Evolutionary conservation across 257 asterid genomes (phyloP).

Genomic region (Solanum sejunctum): DNA sequence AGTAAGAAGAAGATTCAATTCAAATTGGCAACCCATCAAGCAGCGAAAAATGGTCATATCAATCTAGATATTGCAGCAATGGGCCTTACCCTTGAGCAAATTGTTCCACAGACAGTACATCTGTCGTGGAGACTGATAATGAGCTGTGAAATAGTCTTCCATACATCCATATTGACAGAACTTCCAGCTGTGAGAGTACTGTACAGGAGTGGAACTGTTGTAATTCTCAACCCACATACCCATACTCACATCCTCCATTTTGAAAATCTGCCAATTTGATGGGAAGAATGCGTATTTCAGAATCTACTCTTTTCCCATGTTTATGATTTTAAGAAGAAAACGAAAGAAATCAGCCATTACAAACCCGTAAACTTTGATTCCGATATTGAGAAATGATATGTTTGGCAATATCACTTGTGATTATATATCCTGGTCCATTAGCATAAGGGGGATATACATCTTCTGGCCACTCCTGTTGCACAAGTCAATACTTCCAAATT

Average conservation of each 20-base stretch:
- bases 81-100: constrained; percentile 24
- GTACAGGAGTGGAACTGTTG: constrained; percentile 52
- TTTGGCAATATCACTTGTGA: constrained; percentile 75
- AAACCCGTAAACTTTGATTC: constrained; percentile 56
- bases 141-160: constrained; percentile 85
- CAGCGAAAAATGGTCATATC: not conserved
- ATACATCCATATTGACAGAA: constrained; percentile 91
- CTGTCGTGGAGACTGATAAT: constrained; percentile 92
- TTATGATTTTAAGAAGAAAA: not conserved
- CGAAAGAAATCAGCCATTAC: not conserved
- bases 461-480: constrained; percentile 94
- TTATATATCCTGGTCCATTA: constrained; percentile 92
- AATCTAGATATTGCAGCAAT: constrained; percentile 28
- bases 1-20: not conserved
- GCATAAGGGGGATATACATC: constrained; percentile 93
- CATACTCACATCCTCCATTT: constrained; percentile 99
- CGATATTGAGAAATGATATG: constrained; percentile 53
- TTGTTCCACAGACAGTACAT: constrained; percentile 65
- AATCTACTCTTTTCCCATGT: not conserved
- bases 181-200: constrained; percentile 71
- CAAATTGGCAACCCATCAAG: not conserved
- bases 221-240: constrained; percentile 97
- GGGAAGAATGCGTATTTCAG: not conserved
- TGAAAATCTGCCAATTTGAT: constrained; percentile 46
- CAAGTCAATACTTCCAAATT: not conserved